These are phyloP conservation scores for Dothideomycetes sp. DNA, from an alignment of 2,329 filamentous ascomycete species.

Conservation along the genomic window DNA sequence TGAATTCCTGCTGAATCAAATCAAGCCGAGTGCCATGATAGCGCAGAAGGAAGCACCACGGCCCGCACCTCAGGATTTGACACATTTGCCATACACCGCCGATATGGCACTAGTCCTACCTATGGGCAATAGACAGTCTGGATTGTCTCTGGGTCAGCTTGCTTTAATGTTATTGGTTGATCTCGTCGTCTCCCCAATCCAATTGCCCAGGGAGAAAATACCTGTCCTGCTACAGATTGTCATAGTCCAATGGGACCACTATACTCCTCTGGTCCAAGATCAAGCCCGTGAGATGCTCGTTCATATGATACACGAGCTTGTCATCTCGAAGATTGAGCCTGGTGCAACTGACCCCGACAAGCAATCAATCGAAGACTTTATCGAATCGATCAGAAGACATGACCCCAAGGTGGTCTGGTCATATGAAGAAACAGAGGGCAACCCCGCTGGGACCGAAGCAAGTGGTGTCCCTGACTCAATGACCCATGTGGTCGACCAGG, in stretches of 20 bases:
- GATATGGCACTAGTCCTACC: constrained; percentile 71
- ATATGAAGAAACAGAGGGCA: constrained; percentile 86
- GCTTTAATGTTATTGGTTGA: constrained; percentile 91
- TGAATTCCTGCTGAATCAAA: constrained; percentile 83
- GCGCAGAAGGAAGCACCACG: constrained; percentile 66
- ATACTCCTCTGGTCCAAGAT: constrained; percentile 87
- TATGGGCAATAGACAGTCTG: constrained; percentile 72
- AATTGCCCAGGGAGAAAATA: constrained; percentile 66
- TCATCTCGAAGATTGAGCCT: constrained; percentile 69
- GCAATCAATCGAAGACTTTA: constrained; percentile 71
- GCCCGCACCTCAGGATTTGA: constrained; percentile 61
- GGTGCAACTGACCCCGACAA: constrained; percentile 56
- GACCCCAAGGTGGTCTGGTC: constrained; percentile 81
- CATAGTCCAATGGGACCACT: constrained; percentile 93
- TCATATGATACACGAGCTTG: constrained; percentile 89
- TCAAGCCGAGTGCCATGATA: constrained; percentile 94
- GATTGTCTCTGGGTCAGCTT: constrained; percentile 84
- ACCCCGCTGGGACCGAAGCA: constrained; percentile 48
- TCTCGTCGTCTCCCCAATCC: constrained; percentile 84
- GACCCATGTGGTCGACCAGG: constrained; percentile 69
- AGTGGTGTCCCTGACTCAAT: constrained; percentile 76
- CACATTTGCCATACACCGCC: constrained; percentile 75
- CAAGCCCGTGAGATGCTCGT: constrained; percentile 97
- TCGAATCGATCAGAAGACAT: constrained; percentile 76
- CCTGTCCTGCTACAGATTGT: constrained; percentile 84